These are phyloP conservation scores for Emergomyces africanus DNA, from an alignment of 2,329 filamentous ascomycete species.

Conservation along the genomic window DNA sequence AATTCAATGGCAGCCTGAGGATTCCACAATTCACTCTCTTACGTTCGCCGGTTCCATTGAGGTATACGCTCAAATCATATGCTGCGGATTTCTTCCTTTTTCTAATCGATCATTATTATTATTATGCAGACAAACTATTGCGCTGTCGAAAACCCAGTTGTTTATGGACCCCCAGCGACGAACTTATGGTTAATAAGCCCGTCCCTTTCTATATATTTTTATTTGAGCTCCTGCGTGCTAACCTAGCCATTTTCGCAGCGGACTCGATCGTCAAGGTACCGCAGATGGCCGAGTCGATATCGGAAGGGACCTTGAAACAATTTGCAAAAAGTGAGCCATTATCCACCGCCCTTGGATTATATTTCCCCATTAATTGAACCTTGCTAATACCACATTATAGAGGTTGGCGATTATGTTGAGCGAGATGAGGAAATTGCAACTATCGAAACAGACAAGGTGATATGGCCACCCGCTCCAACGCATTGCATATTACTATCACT, in stretches of 20 bases:
- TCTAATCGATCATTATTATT: background rate
- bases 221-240: slow-evolving; percentile 5
- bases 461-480: background rate
- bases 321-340: slow-evolving; percentile 59
- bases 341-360: background rate
- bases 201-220: background rate
- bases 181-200: background rate
- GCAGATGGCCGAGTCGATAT: slow-evolving; percentile 97
- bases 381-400: slow-evolving; percentile 20
- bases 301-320: slow-evolving; percentile 91
- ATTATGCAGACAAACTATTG: background rate
- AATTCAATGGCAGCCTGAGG: background rate
- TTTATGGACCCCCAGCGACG: background rate
- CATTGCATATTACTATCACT: background rate
- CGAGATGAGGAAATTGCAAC: slow-evolving; percentile 96
- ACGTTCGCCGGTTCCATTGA: background rate
- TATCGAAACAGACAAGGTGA: slow-evolving; percentile 96
- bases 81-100: background rate
- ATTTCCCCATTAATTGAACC: background rate
- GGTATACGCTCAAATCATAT: background rate
- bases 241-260: slow-evolving; percentile 35
- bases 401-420: slow-evolving; percentile 87
- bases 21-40: background rate
- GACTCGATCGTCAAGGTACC: slow-evolving; percentile 87
- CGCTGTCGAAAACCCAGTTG: background rate